A percentile compares a stretch with the other conserved stretches of the same genome.
phyloP scores from a whole-genome alignment of 805 yeast genomes.

The Ogataea paradorogensis region DNA sequence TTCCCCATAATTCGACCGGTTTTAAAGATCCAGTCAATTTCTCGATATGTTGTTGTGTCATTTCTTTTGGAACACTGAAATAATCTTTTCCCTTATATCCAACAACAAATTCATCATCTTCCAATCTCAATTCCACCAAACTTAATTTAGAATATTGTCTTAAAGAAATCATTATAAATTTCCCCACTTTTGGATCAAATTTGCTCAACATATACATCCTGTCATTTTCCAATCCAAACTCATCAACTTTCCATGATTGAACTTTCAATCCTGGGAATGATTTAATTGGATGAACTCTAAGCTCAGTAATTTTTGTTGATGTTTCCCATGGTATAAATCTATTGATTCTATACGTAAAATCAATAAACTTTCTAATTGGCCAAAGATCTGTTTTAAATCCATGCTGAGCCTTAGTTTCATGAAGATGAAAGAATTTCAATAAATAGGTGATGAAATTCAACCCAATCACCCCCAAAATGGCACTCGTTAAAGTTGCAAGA shows the following conservation, averaged over 20 bases:
- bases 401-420: constrained; percentile 16
- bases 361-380: constrained; percentile 5
- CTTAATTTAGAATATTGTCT: constrained; percentile 22
- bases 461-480: not conserved
- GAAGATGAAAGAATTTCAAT: constrained; percentile 8
- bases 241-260: constrained; percentile 21
- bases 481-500: not conserved
- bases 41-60: constrained; percentile 11
- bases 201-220: constrained; percentile 30
- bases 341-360: constrained; percentile 15
- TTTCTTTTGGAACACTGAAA: constrained; percentile 17
- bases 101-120: constrained; percentile 15
- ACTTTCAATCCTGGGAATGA: constrained; percentile 25
- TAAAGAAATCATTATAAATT: constrained; percentile 20
- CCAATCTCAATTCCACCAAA: constrained; percentile 9
- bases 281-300: constrained; percentile 26
- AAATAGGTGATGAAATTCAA: constrained; percentile 4
- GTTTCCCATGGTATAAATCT: constrained; percentile 6
- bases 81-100: constrained; percentile 7
- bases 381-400: constrained; percentile 5
- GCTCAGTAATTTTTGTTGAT: constrained; percentile 7
- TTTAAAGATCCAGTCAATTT: constrained; percentile 1
- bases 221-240: constrained; percentile 25
- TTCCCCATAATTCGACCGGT: constrained; percentile 26
- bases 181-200: constrained; percentile 10